Evolutionary conservation across 148 eudicot species (phyloP).

Genomic region (Selenicereus undatus): DNA sequence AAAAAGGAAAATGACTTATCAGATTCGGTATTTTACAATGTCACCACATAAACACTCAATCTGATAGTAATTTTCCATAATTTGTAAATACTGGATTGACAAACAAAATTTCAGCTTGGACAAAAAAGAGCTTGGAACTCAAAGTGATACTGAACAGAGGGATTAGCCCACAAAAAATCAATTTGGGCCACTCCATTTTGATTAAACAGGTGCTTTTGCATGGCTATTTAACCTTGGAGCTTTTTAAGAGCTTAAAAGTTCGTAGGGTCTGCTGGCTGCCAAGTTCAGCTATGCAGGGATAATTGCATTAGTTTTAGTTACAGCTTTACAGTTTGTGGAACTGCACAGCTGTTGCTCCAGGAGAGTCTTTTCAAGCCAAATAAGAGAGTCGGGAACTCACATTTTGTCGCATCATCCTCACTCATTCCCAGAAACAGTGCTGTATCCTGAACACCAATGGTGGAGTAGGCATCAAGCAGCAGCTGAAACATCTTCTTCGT

Average conservation of each 20-base stretch:
- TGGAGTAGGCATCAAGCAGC: slow-evolving; percentile 79
- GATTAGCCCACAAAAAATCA: neutral
- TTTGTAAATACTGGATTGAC: neutral
- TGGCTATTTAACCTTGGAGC: neutral
- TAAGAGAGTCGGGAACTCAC: slow-evolving; percentile 37
- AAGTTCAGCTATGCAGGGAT: neutral
- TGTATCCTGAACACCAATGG: slow-evolving; percentile 74
- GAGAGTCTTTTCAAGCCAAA: neutral
- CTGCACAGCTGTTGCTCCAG: neutral
- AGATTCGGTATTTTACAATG: neutral
- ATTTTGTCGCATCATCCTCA: slow-evolving; percentile 66
- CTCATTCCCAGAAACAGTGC: slow-evolving; percentile 80
- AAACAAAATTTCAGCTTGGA: neutral
- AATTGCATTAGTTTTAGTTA: neutral
- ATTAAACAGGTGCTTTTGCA: neutral
- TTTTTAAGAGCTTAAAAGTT: neutral
- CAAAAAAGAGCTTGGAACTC: neutral
- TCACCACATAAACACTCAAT: neutral
- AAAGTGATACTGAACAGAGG: neutral
- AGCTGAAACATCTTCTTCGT: slow-evolving; percentile 81
- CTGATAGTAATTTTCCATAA: neutral
- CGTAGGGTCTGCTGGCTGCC: neutral
- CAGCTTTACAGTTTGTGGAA: neutral
- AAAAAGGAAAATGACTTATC: no score
- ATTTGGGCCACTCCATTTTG: neutral